A percentile compares a stretch with the other conserved stretches of the same genome.
Conservation (phyloP, 257 asterid species). For the Asclepias syriaca region DNA sequence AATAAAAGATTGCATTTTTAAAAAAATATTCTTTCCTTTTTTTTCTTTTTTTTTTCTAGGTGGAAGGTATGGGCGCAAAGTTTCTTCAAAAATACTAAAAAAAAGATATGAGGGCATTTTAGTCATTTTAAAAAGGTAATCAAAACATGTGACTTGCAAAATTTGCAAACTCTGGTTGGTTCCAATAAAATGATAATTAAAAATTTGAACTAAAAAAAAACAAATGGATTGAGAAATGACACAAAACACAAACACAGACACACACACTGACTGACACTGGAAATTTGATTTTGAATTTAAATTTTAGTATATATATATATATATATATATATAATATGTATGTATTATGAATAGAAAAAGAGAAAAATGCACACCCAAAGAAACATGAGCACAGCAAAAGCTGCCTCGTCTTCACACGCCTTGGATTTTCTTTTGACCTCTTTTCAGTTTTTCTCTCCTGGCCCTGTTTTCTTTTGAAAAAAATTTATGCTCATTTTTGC, state of each 20-base stretch:
- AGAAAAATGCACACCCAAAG: background rate
- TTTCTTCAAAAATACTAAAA: background rate
- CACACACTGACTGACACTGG: background rate
- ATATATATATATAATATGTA: too few species aligned
- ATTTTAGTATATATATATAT: too few species aligned
- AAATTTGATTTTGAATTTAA: constrained; percentile 8
- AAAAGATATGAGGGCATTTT: background rate
- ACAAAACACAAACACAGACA: constrained; percentile 12
- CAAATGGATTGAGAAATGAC: constrained; percentile 15
- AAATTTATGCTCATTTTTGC: background rate
- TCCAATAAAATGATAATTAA: background rate
- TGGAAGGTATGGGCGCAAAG: too few species aligned
- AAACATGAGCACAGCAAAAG: constrained; percentile 33
- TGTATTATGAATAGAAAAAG: background rate
- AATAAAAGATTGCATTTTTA: too few species aligned
- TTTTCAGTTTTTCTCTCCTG: constrained; percentile 3
- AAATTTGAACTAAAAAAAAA: background rate
- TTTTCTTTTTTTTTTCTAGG: too few species aligned
- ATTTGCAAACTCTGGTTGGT: constrained; percentile 15
- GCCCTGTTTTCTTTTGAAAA: background rate
- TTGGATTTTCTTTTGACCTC: constrained; percentile 31
- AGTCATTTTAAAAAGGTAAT: background rate
- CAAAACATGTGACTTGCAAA: constrained; percentile 15
- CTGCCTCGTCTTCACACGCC: constrained; percentile 32
- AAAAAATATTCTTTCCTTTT: too few species aligned